These are phyloP conservation scores for Streptanthus diversifolius DNA, from an alignment of 345 rosid genomes.

Conservation along the genomic window DNA sequence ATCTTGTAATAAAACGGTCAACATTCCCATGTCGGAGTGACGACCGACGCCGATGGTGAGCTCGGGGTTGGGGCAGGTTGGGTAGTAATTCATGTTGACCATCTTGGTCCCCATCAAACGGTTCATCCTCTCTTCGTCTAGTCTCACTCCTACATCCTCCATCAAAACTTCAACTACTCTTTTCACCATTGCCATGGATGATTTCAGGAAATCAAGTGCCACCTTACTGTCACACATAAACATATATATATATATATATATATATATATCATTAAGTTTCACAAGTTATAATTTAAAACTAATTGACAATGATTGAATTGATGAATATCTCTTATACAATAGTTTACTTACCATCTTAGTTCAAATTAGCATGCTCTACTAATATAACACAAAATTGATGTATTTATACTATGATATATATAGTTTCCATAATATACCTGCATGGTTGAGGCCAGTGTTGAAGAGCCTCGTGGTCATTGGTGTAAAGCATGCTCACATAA, in stretches of 20 bases:
- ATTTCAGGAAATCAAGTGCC: conserved; percentile 43
- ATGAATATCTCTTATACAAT: not conserved
- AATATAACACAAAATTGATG: not conserved
- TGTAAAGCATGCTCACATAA: conserved; percentile 51
- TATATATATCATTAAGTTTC: not conserved
- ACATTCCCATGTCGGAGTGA: conserved; percentile 59
- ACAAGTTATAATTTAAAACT: not conserved
- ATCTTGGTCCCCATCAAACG: conserved; percentile 39
- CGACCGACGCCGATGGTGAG: conserved; percentile 60
- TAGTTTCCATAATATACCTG: conserved; percentile 26
- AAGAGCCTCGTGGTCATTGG: conserved; percentile 50
- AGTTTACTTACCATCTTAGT: not conserved
- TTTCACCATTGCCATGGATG: conserved; percentile 43
- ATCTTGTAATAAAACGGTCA: conserved; percentile 57
- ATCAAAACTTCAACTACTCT: conserved; percentile 39
- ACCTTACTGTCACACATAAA: conserved; percentile 36
- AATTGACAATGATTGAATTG: not conserved
- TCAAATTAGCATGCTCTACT: not conserved
- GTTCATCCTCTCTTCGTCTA: conserved; percentile 39
- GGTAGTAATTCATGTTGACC: conserved; percentile 64
- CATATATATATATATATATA: not conserved
- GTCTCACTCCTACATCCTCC: conserved; percentile 40
- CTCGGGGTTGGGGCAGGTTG: conserved; percentile 56
- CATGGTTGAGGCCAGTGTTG: conserved; percentile 49
- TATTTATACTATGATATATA: not conserved